Percentiles rank a stretch among this genome's conserved stretches.
Conservation (phyloP, 2,329 filamentous ascomycete species). For the Nothomitra cinnamomea region DNA sequence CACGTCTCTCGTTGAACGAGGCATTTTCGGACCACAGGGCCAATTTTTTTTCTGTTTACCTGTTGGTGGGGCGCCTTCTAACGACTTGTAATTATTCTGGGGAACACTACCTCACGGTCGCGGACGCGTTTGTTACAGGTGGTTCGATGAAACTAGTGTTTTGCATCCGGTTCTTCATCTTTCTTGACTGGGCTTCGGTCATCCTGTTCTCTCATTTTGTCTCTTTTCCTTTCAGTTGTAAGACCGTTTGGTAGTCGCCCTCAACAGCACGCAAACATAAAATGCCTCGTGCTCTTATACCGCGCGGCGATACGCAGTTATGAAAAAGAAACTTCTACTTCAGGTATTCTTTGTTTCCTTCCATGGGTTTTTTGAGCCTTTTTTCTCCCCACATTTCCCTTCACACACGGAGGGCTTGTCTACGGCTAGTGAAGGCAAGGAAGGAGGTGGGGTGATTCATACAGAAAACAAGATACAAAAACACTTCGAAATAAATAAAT, state of each 20-base stretch:
- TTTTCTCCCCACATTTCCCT: constrained; percentile 12
- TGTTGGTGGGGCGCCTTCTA: background rate
- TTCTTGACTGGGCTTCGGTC: constrained; percentile 11
- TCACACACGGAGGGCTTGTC: background rate
- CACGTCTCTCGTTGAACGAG: constrained; percentile 1
- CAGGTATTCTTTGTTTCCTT: background rate
- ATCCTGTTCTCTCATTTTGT: constrained; percentile 5
- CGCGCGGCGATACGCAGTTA: background rate
- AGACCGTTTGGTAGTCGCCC: background rate
- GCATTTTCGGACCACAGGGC: background rate
- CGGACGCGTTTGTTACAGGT: background rate
- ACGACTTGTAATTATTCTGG: constrained; percentile 1
- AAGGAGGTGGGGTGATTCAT: background rate
- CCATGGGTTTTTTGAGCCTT: constrained; percentile 2
- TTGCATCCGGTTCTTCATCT: constrained; percentile 15
- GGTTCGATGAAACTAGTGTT: background rate
- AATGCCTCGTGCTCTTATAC: background rate
- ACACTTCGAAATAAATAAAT: background rate
- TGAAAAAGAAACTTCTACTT: background rate
- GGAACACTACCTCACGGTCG: background rate
- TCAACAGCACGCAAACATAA: background rate
- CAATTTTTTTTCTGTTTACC: background rate
- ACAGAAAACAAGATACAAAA: background rate
- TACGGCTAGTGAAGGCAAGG: constrained; percentile 5
- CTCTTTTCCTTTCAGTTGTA: constrained; percentile 4